These are phyloP conservation scores for Fusarium sp. DNA, from an alignment of 2,329 filamentous ascomycete species.

Conservation along the genomic window DNA sequence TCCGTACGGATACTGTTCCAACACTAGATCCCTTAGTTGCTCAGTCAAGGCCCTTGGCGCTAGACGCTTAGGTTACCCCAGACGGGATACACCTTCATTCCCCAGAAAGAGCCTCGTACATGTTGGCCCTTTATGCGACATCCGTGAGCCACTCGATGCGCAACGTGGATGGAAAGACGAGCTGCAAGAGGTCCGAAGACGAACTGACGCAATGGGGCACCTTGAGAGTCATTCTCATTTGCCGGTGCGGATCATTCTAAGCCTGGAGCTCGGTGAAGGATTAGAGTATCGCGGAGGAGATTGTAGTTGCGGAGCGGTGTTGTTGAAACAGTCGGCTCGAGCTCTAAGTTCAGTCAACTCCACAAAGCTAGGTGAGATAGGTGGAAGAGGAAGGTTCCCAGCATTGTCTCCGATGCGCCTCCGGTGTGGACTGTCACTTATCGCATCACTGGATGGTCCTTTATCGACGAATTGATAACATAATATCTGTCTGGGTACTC, in stretches of 20 bases:
- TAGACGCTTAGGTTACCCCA: conserved; percentile 38
- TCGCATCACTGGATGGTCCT: background rate
- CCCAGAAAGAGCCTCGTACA: conserved; percentile 31
- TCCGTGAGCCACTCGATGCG: conserved; percentile 42
- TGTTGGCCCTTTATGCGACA: conserved; percentile 6
- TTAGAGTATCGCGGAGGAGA: conserved; percentile 14
- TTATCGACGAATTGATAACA: background rate
- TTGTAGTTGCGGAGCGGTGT: conserved; percentile 14
- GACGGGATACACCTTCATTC: conserved; percentile 30
- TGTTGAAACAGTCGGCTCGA: conserved; percentile 22
- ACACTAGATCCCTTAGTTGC: conserved; percentile 6
- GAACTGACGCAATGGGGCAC: background rate
- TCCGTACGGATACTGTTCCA: background rate
- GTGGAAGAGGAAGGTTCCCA: conserved; percentile 18
- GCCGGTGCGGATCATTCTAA: conserved; percentile 28
- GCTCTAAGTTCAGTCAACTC: conserved; percentile 15
- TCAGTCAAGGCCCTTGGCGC: conserved; percentile 24
- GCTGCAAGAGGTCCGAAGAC: conserved; percentile 37
- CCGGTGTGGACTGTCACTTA: background rate
- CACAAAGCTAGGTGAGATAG: conserved; percentile 14
- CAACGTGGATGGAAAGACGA: conserved; percentile 40
- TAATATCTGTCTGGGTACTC: background rate
- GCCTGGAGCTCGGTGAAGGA: conserved; percentile 30
- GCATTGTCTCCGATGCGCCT: background rate
- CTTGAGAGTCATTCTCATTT: conserved; percentile 10